Conservation (phyloP, 2,329 filamentous ascomycete species). For the Apiospora hydei region DNA sequence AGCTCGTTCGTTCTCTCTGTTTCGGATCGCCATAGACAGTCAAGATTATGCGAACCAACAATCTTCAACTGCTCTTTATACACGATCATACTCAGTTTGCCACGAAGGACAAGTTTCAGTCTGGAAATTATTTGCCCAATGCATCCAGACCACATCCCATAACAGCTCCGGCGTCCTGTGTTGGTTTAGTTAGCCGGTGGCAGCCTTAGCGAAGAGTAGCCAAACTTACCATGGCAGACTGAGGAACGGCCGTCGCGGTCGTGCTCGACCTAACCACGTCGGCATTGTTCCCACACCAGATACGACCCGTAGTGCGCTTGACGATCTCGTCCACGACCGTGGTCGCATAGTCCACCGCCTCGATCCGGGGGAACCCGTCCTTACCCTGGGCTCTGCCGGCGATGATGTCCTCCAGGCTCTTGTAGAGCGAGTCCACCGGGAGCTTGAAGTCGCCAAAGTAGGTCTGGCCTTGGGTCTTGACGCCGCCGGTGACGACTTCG, state of each 20-base stretch:
- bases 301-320: conserved; percentile 30
- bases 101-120: background rate
- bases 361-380: conserved; percentile 34
- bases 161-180: conserved; percentile 33
- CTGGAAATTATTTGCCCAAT: conserved; percentile 21
- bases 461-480: conserved; percentile 33
- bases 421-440: conserved; percentile 34
- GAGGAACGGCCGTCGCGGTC: background rate
- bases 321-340: conserved; percentile 33
- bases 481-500: conserved; percentile 28
- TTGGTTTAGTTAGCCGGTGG: conserved; percentile 27
- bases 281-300: background rate
- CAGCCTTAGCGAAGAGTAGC: conserved; percentile 28
- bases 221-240: background rate
- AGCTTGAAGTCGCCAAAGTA: conserved; percentile 39
- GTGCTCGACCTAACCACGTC: background rate
- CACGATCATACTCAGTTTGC: background rate
- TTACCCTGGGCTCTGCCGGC: conserved; percentile 35
- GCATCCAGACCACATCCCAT: conserved; percentile 36
- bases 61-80: background rate
- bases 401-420: conserved; percentile 33
- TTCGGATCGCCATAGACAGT: background rate
- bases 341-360: conserved; percentile 34
- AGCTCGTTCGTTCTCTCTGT: no score
- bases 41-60: background rate